Evolutionary conservation across 2,329 filamentous ascomycete genomes (phyloP).

Genomic region (Acarospora socialis): DNA sequence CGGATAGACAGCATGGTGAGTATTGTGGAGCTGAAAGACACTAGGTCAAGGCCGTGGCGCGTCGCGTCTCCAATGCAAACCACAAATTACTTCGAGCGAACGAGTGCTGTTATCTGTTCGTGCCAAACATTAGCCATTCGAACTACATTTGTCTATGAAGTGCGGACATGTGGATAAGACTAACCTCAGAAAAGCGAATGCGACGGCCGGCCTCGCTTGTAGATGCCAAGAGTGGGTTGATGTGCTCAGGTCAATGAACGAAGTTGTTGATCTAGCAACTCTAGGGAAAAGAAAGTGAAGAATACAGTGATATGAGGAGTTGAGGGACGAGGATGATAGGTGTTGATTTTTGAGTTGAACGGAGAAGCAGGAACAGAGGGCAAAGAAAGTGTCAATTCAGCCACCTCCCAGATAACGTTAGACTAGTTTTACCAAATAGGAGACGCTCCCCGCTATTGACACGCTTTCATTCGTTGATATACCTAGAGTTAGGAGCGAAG

Average conservation of each 20-base stretch:
- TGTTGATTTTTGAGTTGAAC: no score
- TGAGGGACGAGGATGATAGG: background rate
- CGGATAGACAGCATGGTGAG: background rate
- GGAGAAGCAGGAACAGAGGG: no score
- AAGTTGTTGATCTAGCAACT: background rate
- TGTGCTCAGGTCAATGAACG: background rate
- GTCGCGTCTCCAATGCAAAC: background rate
- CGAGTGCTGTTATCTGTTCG: background rate
- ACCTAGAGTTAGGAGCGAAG: no score
- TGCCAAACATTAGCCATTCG: background rate
- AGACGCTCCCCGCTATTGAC: no score
- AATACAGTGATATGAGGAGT: background rate
- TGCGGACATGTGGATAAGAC: background rate
- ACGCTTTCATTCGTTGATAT: no score
- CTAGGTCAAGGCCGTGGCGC: background rate
- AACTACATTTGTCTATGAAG: no score
- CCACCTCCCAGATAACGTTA: no score
- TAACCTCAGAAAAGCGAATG: background rate
- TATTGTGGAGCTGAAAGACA: no score
- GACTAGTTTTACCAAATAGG: no score
- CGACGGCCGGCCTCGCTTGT: background rate
- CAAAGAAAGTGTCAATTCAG: no score
- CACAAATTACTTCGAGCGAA: background rate
- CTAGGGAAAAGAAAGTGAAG: background rate
- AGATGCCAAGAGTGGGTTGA: background rate